Percentiles rank a stretch among this genome's conserved stretches.
Conservation (phyloP, 768 basidiomycete species). For the Astraeus odoratus region DNA sequence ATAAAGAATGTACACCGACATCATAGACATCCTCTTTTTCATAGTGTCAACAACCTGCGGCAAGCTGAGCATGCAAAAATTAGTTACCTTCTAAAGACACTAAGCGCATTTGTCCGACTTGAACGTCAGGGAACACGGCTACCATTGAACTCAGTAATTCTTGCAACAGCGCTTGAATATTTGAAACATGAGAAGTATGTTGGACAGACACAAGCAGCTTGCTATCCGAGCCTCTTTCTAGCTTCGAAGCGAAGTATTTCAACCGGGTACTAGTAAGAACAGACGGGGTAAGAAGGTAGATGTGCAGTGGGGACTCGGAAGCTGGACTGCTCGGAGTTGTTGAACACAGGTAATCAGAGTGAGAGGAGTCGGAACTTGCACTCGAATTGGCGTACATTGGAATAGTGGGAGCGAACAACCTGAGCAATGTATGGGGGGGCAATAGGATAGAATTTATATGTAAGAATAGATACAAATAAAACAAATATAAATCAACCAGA, state of each 20-base stretch:
- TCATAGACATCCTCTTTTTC: slow-evolving; percentile 14
- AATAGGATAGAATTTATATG: slow-evolving; percentile 24
- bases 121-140: slow-evolving; percentile 10
- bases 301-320: slow-evolving; percentile 17
- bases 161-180: slow-evolving; percentile 6
- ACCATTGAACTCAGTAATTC: slow-evolving; percentile 6
- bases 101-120: slow-evolving; percentile 7
- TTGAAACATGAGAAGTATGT: slow-evolving; percentile 7
- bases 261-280: slow-evolving; percentile 11
- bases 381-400: slow-evolving; percentile 16
- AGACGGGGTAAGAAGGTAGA: slow-evolving; percentile 16
- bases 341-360: slow-evolving; percentile 11
- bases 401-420: not conserved
- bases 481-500: not conserved
- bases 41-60: not conserved
- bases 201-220: slow-evolving; percentile 19
- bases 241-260: slow-evolving; percentile 11
- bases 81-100: slow-evolving; percentile 14
- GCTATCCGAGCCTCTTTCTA: slow-evolving; percentile 24
- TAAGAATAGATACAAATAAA: slow-evolving; percentile 3
- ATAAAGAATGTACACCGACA: slow-evolving; percentile 10
- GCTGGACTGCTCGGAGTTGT: slow-evolving; percentile 14
- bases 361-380: slow-evolving; percentile 10
- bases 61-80: not conserved
- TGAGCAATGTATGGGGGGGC: not conserved